Evolutionary conservation across 495 filamentous ascomycete genomes (phyloP), one percentile per base, ranked within the genome.

Genomic region (Hypoxylon subgilvum): DNA sequence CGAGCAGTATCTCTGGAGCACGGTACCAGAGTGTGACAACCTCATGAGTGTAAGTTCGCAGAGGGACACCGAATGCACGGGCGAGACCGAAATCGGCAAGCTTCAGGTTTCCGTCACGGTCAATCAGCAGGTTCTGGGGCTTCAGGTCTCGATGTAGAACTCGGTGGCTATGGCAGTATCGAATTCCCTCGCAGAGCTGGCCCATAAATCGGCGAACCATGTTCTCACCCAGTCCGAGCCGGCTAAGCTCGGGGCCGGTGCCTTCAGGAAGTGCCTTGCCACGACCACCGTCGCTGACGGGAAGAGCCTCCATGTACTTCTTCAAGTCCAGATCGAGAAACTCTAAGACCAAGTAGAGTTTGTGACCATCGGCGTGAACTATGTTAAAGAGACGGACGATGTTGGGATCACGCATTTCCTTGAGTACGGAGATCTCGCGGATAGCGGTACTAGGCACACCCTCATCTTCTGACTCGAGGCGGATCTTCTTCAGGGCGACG

Each of bases 141-240:
- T 99, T 99, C 64, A 99, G 72, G 75, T 99, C 94, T 59, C 94
- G 88, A 73, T 99, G 94, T 38, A 99, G 79, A 48, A 99, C 84
- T 43, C 95, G 86, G 73, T 96, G 94, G 64, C 90, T 90, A 74
- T 99, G 94, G 75, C 95, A 97, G 76, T 97, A 97, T 64, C 88
- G 84, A 39, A 97, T 85, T 36, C 94, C 94, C 65, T 92, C 84
- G 62, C 92, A 87, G 23, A 99, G 81, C 74, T 99, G 92, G 66
- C 85, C 87, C 90, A 96, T 96, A 76, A 97, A 97, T 74, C 92
- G 93, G 80, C 96, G 96, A 61, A 97, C 88, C 86, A 99, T 97
- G 52, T 81, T 84, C 21, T 89, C 84, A 28, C 92, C 94, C 22
- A 99, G 77, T 7, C 95, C 95, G 65, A 96, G 75, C 28, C 80